Conservation (phyloP, 2,329 filamentous ascomycete genomes). For the Phaeosphaeriaceae sp. region DNA sequence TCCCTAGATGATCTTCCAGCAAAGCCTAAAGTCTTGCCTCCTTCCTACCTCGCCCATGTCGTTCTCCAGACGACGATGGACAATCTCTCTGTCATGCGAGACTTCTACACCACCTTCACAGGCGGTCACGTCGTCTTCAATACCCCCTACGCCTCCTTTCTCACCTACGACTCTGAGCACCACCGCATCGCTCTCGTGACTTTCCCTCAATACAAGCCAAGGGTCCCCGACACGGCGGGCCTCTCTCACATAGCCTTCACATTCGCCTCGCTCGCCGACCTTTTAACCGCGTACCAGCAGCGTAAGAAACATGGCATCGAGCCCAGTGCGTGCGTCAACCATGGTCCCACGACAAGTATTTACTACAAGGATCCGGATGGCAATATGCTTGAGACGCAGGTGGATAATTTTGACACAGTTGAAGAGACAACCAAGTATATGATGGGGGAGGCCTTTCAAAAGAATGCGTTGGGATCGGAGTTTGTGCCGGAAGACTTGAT, state of each 20-base stretch:
- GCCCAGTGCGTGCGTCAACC: constrained; percentile 56
- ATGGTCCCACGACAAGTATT: constrained; percentile 56
- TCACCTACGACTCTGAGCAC: constrained; percentile 57
- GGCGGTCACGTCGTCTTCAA: constrained; percentile 38
- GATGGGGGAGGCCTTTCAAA: constrained; percentile 40
- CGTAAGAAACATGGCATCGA: constrained; percentile 46
- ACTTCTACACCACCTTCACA: constrained; percentile 50
- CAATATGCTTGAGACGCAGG: constrained; percentile 57
- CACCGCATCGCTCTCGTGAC: constrained; percentile 55
- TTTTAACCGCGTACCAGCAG: constrained; percentile 48
- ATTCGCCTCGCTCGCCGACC: constrained; percentile 45
- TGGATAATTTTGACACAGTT: constrained; percentile 38
- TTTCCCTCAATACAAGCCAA: constrained; percentile 29
- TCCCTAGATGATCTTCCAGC: too few relatives aligned
- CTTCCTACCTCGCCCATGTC: constrained; percentile 31
- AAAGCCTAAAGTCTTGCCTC: neutral
- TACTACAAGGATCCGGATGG: constrained; percentile 57
- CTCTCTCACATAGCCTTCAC: constrained; percentile 54
- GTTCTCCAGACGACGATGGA: constrained; percentile 37
- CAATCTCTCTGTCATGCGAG: constrained; percentile 38
- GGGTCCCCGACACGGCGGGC: constrained; percentile 34
- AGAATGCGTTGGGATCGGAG: constrained; percentile 55
- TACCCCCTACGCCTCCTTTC: constrained; percentile 42
- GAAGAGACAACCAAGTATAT: constrained; percentile 52
- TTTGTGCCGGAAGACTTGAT: constrained; percentile 55